Evolutionary conservation across 345 rosid genomes (phyloP).

Genomic region (rapeseed (Brassica napus)): DNA sequence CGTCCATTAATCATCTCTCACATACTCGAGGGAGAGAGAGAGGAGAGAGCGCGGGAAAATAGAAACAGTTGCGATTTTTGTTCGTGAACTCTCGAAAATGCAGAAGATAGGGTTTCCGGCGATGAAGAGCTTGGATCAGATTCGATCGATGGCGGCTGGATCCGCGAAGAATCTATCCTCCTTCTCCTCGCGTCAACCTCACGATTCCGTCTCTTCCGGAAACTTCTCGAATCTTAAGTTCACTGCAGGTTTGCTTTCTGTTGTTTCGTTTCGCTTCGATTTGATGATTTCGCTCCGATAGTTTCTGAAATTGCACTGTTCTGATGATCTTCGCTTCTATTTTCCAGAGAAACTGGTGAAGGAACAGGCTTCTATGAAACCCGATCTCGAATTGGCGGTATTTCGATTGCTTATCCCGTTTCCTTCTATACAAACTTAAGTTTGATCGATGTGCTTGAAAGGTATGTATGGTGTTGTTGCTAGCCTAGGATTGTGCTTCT

Average conservation of each 20-base stretch:
- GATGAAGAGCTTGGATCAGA: conserved; percentile 67
- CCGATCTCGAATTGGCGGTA: conserved; percentile 92
- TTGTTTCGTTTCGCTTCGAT: neutral
- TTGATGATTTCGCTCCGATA: neutral
- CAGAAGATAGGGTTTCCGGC: conserved; percentile 72
- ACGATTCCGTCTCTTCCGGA: conserved; percentile 58
- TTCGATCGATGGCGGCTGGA: conserved; percentile 56
- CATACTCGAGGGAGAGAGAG: neutral
- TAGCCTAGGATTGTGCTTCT: neutral
- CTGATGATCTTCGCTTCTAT: conserved; percentile 33
- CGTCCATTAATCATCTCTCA: conserved; percentile 10
- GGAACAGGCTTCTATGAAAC: conserved; percentile 84
- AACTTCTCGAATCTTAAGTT: conserved; percentile 78
- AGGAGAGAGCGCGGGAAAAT: neutral
- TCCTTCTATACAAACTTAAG: conserved; percentile 17
- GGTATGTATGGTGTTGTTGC: conserved; percentile 11
- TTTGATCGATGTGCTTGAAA: conserved; percentile 18
- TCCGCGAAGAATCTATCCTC: conserved; percentile 54
- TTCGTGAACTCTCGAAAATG: conserved; percentile 47
- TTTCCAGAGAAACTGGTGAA: conserved; percentile 78
- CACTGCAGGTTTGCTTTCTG: conserved; percentile 74
- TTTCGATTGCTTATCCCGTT: conserved; percentile 14
- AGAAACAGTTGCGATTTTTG: neutral
- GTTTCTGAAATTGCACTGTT: neutral
- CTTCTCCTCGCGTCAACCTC: conserved; percentile 50